Conservation (phyloP, 768 basidiomycete genomes). For the Hypsizygus marmoreus region DNA sequence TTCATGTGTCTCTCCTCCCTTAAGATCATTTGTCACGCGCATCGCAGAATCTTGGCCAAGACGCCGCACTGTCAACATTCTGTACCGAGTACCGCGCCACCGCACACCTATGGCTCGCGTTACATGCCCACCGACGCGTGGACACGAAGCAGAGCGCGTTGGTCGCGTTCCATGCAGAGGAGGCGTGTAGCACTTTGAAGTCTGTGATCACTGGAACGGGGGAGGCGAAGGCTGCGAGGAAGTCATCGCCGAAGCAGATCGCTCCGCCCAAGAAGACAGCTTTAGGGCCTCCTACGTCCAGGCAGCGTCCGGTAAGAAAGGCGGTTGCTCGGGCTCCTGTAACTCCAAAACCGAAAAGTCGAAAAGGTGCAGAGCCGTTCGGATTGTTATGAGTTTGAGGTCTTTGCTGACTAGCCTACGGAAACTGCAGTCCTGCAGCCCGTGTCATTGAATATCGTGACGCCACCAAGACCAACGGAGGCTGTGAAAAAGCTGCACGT, state of each 20-base stretch:
- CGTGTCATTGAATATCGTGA: conserved; percentile 28
- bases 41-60: conserved; percentile 39
- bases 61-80: conserved; percentile 33
- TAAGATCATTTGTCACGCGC: neutral
- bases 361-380: conserved; percentile 30
- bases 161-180: conserved; percentile 53
- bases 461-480: conserved; percentile 28
- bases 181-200: conserved; percentile 53
- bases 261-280: conserved; percentile 19
- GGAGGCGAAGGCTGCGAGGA: conserved; percentile 23
- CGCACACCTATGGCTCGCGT: conserved; percentile 66
- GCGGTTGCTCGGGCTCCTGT: conserved; percentile 31
- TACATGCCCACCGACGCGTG: conserved; percentile 65
- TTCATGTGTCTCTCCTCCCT: neutral
- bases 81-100: conserved; percentile 52
- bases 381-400: neutral
- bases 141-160: conserved; percentile 43
- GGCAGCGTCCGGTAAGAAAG: conserved; percentile 16
- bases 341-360: conserved; percentile 45
- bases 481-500: conserved; percentile 11
- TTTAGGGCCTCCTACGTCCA: conserved; percentile 8
- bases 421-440: conserved; percentile 27
- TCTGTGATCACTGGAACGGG: conserved; percentile 25
- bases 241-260: conserved; percentile 25
- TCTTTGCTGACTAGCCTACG: neutral